These are phyloP conservation scores for Beverwykella pulmonaria DNA, from an alignment of 495 filamentous ascomycete species.

Conservation along the genomic window DNA sequence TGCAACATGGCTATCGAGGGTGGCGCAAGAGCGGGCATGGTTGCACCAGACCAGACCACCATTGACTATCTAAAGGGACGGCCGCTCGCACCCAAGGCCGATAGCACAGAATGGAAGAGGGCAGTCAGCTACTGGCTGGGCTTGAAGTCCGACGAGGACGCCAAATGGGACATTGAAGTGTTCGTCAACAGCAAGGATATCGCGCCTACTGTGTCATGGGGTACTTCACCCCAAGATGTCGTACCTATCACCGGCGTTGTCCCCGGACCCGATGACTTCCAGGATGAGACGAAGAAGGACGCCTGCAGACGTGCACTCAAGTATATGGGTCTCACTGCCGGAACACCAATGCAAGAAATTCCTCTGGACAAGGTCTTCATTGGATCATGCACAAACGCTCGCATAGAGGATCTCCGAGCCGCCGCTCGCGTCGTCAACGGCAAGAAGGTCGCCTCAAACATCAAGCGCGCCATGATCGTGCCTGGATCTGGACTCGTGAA, in stretches of 20 bases:
- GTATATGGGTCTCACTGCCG: slow-evolving; percentile 90
- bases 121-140: slow-evolving; percentile 87
- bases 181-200: slow-evolving; percentile 91
- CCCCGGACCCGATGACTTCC: slow-evolving; percentile 84
- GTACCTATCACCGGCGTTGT: slow-evolving; percentile 89
- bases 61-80: slow-evolving; percentile 92
- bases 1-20: slow-evolving; percentile 99
- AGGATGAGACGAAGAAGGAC: slow-evolving; percentile 72
- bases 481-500: slow-evolving; percentile 95
- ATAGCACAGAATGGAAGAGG: slow-evolving; percentile 85
- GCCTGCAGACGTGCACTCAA: slow-evolving; percentile 80
- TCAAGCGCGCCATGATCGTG: slow-evolving; percentile 94
- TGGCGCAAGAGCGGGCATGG: slow-evolving; percentile 93
- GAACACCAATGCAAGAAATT: slow-evolving; percentile 89
- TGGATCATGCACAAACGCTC: slow-evolving; percentile 94
- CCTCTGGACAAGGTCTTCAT: slow-evolving; percentile 95
- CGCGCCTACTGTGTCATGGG: slow-evolving; percentile 92
- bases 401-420: slow-evolving; percentile 92
- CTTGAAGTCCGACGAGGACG: slow-evolving; percentile 79
- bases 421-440: slow-evolving; percentile 85
- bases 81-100: slow-evolving; percentile 82
- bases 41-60: slow-evolving; percentile 90
- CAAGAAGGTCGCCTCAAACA: slow-evolving; percentile 78
- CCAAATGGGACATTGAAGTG: slow-evolving; percentile 83
- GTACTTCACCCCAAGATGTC: slow-evolving; percentile 94